A percentile compares a stretch with the other conserved stretches of the same genome.
These are phyloP conservation scores for Termitomyces sp. DNA, from an alignment of 1,284 basidiomycete genomes.

Conservation along the genomic window DNA sequence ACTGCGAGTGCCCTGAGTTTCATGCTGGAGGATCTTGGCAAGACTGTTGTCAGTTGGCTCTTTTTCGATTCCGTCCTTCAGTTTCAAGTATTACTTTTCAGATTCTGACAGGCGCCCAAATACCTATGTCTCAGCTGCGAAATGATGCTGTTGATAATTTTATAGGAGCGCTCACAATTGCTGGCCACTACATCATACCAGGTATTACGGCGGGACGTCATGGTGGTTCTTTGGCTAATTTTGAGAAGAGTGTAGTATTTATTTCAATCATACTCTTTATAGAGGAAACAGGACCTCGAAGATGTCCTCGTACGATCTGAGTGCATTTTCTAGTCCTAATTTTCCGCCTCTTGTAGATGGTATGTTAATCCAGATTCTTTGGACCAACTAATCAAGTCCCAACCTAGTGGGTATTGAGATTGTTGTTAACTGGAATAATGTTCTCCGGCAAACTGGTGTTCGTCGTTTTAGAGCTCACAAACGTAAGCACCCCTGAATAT, in stretches of 20 bases:
- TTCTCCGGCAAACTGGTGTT: slow-evolving; percentile 73
- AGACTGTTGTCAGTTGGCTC: slow-evolving; percentile 58
- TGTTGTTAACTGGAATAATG: slow-evolving; percentile 80
- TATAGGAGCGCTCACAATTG: slow-evolving; percentile 82
- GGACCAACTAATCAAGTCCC: slow-evolving; percentile 2
- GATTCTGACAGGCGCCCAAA: slow-evolving; percentile 91
- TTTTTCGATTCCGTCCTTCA: not conserved
- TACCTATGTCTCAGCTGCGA: slow-evolving; percentile 81
- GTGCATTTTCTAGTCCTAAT: slow-evolving; percentile 85
- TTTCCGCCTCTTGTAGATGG: slow-evolving; percentile 82
- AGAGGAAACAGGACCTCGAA: slow-evolving; percentile 88
- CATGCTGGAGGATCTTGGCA: slow-evolving; percentile 86
- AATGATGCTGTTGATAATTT: slow-evolving; percentile 91
- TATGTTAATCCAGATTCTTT: slow-evolving; percentile 24
- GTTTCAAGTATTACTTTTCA: slow-evolving; percentile 21
- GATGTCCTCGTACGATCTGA: slow-evolving; percentile 79
- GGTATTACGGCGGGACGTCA: slow-evolving; percentile 36
- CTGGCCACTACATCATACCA: slow-evolving; percentile 88
- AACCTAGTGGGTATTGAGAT: slow-evolving; percentile 82
- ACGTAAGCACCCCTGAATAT: slow-evolving; percentile 31
- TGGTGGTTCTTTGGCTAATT: slow-evolving; percentile 3
- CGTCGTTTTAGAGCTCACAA: slow-evolving; percentile 80
- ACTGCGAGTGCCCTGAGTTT: slow-evolving; percentile 86
- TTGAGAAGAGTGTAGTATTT: slow-evolving; percentile 69
- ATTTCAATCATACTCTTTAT: slow-evolving; percentile 85